Percentiles rank a stretch among this genome's conserved stretches.
phyloP scores from a whole-genome alignment of 306 rosid species.

The Canavalia ensiformis region DNA sequence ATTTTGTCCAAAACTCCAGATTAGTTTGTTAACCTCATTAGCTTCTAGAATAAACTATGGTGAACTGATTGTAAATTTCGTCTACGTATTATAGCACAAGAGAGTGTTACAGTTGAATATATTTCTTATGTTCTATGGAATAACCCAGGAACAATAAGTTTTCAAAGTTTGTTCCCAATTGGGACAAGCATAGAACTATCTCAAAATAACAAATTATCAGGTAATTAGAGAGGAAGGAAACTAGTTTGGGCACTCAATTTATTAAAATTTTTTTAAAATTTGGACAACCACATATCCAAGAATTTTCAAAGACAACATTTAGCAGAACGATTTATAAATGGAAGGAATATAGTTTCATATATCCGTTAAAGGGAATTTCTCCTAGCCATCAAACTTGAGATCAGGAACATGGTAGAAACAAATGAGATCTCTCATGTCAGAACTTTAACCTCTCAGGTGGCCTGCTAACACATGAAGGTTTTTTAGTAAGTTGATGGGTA shows the following conservation, averaged over 20 bases:
- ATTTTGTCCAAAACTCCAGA: neutral
- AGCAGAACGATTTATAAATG: neutral
- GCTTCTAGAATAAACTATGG: neutral
- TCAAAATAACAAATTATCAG: conserved; percentile 4
- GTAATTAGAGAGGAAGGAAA: conserved; percentile 6
- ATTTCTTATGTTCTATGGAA: neutral
- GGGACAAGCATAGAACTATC: neutral
- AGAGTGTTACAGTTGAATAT: neutral
- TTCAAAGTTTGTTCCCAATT: neutral
- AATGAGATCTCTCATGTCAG: neutral
- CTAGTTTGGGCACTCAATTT: conserved; percentile 3
- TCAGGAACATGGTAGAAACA: conserved; percentile 2
- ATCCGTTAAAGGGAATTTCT: neutral
- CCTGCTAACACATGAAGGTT: conserved; percentile 31
- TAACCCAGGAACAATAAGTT: neutral
- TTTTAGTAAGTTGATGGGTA: conserved; percentile 59
- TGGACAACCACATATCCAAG: neutral
- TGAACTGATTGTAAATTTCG: neutral
- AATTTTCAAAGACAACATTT: too few relatives aligned
- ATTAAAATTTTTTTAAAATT: neutral
- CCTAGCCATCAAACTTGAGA: neutral
- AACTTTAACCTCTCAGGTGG: conserved; percentile 41
- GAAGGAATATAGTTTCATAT: neutral
- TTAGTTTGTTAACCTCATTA: neutral
- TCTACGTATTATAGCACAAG: neutral